Conservation (phyloP, 2,329 filamentous ascomycete species). For the Monilinia fructicola region DNA sequence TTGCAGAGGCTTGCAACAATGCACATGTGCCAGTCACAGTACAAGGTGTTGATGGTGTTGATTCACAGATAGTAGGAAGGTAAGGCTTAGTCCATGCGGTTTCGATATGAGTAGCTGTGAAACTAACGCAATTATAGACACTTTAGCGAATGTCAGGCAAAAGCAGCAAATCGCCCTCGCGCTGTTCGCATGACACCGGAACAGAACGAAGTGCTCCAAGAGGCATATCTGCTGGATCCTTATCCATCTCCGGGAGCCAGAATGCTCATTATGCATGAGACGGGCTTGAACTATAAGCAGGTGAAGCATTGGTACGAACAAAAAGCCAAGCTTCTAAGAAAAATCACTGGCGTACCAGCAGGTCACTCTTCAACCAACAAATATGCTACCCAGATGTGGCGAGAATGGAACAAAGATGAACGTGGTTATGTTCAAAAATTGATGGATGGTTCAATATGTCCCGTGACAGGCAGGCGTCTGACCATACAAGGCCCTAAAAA, state of each 20-base stretch:
- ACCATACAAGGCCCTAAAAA: no score
- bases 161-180: neutral
- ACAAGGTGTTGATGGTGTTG: slow-evolving; percentile 5
- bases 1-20: neutral
- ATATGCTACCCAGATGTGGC: slow-evolving; percentile 1
- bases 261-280: neutral
- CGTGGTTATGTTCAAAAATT: neutral
- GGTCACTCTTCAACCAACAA: neutral
- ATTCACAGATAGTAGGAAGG: slow-evolving; percentile 12
- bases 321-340: neutral
- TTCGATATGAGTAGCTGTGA: neutral
- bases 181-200: neutral
- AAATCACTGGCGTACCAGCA: no score
- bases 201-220: neutral
- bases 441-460: neutral
- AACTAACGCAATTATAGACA: slow-evolving; percentile 13
- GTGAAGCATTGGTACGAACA: slow-evolving; percentile 12
- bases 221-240: neutral
- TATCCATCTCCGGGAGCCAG: neutral
- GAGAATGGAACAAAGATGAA: neutral
- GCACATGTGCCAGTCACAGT: neutral
- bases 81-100: neutral
- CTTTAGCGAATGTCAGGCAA: slow-evolving; percentile 1
- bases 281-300: neutral
- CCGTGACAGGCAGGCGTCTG: neutral